These are phyloP conservation scores for Vigna mungo DNA, from an alignment of 306 rosid genomes.

Conservation along the genomic window DNA sequence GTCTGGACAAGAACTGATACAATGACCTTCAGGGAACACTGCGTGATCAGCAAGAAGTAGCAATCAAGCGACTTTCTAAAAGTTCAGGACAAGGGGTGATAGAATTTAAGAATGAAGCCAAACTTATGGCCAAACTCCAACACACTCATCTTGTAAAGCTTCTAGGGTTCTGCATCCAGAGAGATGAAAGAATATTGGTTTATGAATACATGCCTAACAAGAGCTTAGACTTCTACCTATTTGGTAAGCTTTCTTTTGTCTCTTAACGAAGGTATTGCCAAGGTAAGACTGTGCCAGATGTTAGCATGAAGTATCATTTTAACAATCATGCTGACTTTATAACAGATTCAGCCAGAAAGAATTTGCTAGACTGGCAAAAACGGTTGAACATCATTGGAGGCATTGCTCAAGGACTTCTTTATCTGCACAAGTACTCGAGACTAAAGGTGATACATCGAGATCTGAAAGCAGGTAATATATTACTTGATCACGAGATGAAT, in stretches of 20 bases:
- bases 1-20: not conserved
- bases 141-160: conserved; percentile 58
- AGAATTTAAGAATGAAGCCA: conserved; percentile 53
- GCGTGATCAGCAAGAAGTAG: conserved; percentile 49
- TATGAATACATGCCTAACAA: conserved; percentile 42
- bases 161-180: conserved; percentile 51
- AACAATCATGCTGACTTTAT: not conserved
- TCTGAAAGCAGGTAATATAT: conserved; percentile 49
- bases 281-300: not conserved
- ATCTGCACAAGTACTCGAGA: conserved; percentile 57
- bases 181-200: conserved; percentile 47
- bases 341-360: conserved; percentile 37
- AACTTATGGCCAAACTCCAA: conserved; percentile 54
- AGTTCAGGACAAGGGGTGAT: conserved; percentile 52
- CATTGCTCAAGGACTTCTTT: conserved; percentile 50
- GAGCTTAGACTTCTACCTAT: conserved; percentile 51
- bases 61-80: conserved; percentile 53
- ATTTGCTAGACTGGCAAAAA: conserved; percentile 45
- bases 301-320: not conserved
- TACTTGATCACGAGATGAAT: conserved; percentile 54
- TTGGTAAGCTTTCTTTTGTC: conserved; percentile 33
- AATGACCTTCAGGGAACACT: conserved; percentile 45
- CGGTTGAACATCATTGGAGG: conserved; percentile 50
- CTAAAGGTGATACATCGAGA: conserved; percentile 51
- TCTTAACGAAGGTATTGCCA: not conserved